Evolutionary conservation across 2,329 filamentous ascomycete genomes (phyloP).

Genomic region (Cryphonectria carpinicola): DNA sequence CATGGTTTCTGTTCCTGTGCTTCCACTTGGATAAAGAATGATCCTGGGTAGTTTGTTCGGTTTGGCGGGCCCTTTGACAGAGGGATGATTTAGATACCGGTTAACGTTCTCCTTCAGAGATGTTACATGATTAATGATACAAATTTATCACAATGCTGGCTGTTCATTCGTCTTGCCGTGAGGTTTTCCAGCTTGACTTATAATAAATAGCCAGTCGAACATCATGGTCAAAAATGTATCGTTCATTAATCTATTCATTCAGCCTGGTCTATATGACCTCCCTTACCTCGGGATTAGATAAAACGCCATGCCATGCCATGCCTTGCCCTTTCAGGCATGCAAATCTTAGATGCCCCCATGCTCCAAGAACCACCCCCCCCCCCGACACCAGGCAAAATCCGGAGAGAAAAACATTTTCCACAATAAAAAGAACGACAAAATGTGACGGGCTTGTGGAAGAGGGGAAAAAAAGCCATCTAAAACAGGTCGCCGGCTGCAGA

Average conservation of each 20-base stretch:
- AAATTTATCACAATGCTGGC: not conserved
- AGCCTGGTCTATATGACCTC: constrained; percentile 22
- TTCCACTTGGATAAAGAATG: not conserved
- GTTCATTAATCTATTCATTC: constrained; percentile 2
- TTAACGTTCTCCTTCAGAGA: not conserved
- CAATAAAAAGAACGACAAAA: not conserved
- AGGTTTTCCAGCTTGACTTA: not conserved
- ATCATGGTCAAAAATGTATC: not conserved
- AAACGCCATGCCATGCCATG: constrained; percentile 25
- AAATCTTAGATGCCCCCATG: constrained; percentile 18
- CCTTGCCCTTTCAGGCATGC: constrained; percentile 15
- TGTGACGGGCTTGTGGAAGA: not conserved
- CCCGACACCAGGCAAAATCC: constrained; percentile 25
- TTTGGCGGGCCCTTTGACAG: not conserved
- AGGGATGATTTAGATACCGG: not conserved
- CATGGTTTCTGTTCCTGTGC: too few species aligned
- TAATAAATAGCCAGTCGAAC: not conserved
- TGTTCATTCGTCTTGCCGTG: not conserved
- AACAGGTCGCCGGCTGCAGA: constrained; percentile 25
- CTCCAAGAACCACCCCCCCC: constrained; percentile 8
- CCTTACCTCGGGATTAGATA: constrained; percentile 11
- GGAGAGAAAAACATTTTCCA: too few species aligned
- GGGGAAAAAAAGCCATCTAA: not conserved
- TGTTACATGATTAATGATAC: constrained; percentile 10
- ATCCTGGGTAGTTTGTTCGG: not conserved